A percentile compares a stretch with the other conserved stretches of the same genome.
phyloP scores from a whole-genome alignment of 192 early-diverging fungal genomes.

The Mortierella alpina region DNA sequence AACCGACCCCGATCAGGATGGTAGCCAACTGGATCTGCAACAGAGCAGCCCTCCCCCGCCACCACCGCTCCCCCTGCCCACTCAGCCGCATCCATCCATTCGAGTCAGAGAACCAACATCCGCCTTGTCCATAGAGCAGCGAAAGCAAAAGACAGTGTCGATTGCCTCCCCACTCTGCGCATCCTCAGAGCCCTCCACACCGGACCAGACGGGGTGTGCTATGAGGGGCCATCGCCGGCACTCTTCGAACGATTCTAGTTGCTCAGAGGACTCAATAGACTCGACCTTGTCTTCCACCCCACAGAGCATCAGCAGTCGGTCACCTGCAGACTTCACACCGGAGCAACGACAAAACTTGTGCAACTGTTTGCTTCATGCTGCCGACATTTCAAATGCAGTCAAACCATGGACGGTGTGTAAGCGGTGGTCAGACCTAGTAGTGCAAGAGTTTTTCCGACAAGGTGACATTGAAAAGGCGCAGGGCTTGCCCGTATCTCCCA shows the following conservation, averaged over 20 bases:
- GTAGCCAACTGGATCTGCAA: neutral
- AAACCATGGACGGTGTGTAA: conserved; percentile 88
- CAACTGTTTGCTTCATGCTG: conserved; percentile 84
- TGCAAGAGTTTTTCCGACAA: conserved; percentile 88
- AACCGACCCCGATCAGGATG: conserved; percentile 18
- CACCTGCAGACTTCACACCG: conserved; percentile 13
- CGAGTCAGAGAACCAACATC: too few species aligned
- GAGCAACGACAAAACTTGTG: conserved; percentile 72
- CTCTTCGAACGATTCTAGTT: conserved; percentile 14
- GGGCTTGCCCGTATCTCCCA: conserved; percentile 84
- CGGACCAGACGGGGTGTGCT: neutral
- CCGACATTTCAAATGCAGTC: conserved; percentile 90
- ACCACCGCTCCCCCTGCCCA: too few species aligned
- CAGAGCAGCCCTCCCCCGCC: neutral
- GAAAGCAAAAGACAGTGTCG: conserved; percentile 4
- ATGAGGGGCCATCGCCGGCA: neutral
- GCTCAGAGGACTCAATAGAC: conserved; percentile 7
- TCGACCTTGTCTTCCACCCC: conserved; percentile 21
- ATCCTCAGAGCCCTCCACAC: neutral
- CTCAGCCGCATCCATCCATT: too few species aligned
- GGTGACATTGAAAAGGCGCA: conserved; percentile 86
- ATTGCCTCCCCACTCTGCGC: conserved; percentile 21
- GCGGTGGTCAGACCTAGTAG: conserved; percentile 90
- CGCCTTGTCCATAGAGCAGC: neutral
- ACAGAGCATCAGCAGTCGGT: conserved; percentile 3